Evolutionary conservation across 2,329 filamentous ascomycete genomes (phyloP).

Genomic region (Fusarium sp.): DNA sequence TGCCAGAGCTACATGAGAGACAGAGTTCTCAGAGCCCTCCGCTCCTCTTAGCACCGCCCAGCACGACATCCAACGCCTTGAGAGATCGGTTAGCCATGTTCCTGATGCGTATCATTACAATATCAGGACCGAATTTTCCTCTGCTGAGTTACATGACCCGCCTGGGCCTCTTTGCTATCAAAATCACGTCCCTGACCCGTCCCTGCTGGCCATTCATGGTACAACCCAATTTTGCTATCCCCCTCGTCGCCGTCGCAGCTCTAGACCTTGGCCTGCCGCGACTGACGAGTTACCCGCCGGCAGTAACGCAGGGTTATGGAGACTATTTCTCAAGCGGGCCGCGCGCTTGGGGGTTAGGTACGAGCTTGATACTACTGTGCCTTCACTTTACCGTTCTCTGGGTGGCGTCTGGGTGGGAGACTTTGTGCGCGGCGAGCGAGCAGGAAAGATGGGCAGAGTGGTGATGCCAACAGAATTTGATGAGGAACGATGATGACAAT

Average conservation of each 20-base stretch:
- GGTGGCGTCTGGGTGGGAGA: conserved; percentile 53
- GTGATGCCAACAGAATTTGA: conserved; percentile 31
- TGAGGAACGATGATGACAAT: conserved; percentile 4
- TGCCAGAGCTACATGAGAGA: conserved; percentile 31
- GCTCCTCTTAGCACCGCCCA: conserved; percentile 67
- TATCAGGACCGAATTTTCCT: conserved; percentile 50
- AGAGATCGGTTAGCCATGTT: conserved; percentile 55
- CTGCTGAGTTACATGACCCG: conserved; percentile 60
- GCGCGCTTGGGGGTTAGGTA: conserved; percentile 51
- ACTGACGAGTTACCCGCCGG: conserved; percentile 21
- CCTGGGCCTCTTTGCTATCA: conserved; percentile 76
- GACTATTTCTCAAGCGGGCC: conserved; percentile 32
- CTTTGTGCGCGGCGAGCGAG: conserved; percentile 50
- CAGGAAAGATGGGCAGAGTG: conserved; percentile 52
- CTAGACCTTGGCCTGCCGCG: conserved; percentile 71
- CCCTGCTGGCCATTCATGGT: conserved; percentile 82
- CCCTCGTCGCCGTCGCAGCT: conserved; percentile 78
- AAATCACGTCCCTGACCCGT: conserved; percentile 75
- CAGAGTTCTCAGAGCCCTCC: conserved; percentile 54
- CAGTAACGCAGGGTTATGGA: conserved; percentile 27
- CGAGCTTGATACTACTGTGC: conserved; percentile 51
- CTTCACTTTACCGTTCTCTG: conserved; percentile 56
- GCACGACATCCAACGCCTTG: conserved; percentile 52
- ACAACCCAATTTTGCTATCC: conserved; percentile 75
- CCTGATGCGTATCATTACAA: conserved; percentile 51